Evolutionary conservation across 1,139 yeast genomes (phyloP).

Genomic region (Schizosaccharomyces versatilis): DNA sequence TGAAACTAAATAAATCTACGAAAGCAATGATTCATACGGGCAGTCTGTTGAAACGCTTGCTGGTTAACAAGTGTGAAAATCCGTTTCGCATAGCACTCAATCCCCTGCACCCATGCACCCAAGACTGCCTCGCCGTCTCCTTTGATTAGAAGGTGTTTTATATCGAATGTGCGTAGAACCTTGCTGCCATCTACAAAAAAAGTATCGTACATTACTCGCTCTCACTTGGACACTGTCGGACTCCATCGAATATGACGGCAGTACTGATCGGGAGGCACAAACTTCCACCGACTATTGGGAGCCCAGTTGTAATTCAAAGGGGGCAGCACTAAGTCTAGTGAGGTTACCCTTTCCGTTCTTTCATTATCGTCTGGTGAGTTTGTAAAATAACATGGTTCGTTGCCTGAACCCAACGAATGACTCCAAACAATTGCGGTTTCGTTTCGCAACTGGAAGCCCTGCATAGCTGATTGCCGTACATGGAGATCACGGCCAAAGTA

Average conservation of each 20-base stretch:
- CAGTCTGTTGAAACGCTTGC: too few relatives aligned
- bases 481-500: neutral
- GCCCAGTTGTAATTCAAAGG: neutral
- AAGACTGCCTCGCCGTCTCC: too few relatives aligned
- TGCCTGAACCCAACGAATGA: neutral
- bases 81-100: too few relatives aligned
- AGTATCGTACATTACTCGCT: neutral
- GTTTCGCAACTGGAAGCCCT: neutral
- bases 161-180: too few relatives aligned
- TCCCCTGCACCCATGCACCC: too few relatives aligned
- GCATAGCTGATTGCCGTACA: neutral
- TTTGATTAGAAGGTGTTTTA: too few relatives aligned
- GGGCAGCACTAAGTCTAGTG: neutral
- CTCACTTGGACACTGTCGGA: neutral
- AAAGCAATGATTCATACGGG: too few relatives aligned
- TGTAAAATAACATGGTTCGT: neutral
- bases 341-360: neutral
- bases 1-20: too few relatives aligned
- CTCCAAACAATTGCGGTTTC: slow-evolving; percentile 1
- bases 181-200: too few relatives aligned
- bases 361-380: too few relatives aligned
- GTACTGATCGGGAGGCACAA: neutral
- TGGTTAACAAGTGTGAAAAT: too few relatives aligned
- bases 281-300: neutral
- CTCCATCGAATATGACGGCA: neutral